Conservation (phyloP, 164 flowering plant species). For the Buxus sempervirens region DNA sequence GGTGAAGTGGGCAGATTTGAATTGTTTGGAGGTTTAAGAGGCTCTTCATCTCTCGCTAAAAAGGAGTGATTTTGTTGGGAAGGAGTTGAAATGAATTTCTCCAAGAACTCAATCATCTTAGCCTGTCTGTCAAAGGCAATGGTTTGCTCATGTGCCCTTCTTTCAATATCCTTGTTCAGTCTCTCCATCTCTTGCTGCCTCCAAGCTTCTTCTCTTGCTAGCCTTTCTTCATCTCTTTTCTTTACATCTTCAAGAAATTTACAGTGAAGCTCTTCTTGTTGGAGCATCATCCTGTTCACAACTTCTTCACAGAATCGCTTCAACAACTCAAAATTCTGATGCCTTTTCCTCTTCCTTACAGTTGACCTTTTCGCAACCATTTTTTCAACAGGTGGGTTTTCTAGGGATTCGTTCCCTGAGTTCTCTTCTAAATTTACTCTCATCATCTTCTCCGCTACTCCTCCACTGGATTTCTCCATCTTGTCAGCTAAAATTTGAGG, state of each 20-base stretch:
- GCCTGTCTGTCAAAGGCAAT: conserved; percentile 52
- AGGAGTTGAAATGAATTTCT: conserved; percentile 32
- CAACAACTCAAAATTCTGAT: conserved; percentile 43
- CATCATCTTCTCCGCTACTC: conserved; percentile 7
- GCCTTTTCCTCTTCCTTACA: conserved; percentile 35
- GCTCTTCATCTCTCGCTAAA: conserved; percentile 8
- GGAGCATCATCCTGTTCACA: conserved; percentile 57
- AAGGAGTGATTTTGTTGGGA: conserved; percentile 8
- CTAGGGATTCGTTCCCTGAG: conserved; percentile 23
- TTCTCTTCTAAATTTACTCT: conserved; percentile 23
- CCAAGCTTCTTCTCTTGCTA: conserved; percentile 71
- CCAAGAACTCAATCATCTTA: conserved; percentile 53
- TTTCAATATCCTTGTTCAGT: conserved; percentile 48
- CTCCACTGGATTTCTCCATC: background rate
- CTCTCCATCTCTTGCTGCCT: conserved; percentile 57
- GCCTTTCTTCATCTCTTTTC: conserved; percentile 57
- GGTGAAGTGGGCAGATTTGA: conserved; percentile 15
- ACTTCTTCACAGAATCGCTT: conserved; percentile 57
- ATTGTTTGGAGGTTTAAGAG: conserved; percentile 10
- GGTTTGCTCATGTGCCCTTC: conserved; percentile 57
- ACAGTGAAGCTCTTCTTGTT: conserved; percentile 68
- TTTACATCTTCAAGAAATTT: conserved; percentile 63
- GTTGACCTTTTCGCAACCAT: conserved; percentile 17
- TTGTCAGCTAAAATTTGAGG: conserved; percentile 11
- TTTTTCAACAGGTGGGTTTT: conserved; percentile 20